Base-by-base conservation (phyloP, 306 rosid genomes). In the Crataegus laevigata region DNA sequence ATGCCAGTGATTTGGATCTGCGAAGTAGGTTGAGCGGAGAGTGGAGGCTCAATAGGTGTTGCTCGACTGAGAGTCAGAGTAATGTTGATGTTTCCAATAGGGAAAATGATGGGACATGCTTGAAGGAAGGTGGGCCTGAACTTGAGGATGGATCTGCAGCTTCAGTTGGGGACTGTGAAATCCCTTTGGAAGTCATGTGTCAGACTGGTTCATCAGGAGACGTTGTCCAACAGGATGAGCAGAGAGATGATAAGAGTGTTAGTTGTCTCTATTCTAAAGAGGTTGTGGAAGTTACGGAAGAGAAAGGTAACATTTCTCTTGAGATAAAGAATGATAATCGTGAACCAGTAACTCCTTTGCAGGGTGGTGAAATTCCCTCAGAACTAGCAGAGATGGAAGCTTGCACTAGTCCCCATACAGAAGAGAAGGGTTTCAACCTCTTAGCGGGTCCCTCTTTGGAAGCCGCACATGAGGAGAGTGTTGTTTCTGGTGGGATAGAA, bases 201-300 rank as follows among this genome's bases (percentile, higher is more conserved):
- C 58, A 74, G 19, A 51, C 38, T 75, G 77, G 57, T 51, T 83
- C 75, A 69, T 83, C 57, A 28, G 63, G 75, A 71, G 58, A 62
- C 40, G 82, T 71, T 79, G 73, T 24, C 68, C 88, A 80, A 32
- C 84, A 60, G 26, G 88, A 72, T 71, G 83, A 78, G 85, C 78
- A 65, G 79, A 81, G 71, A 79, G 81, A 54, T 75, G 89, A 42
- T 66, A 78, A 67, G 73, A 72, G 64, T 36, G 68, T 42, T 68
- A 10, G 72, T 22, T 66, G 76, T 64, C 69, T 82, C 8, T 52
- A 74, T 47, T 73, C 67, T 32, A 85, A 78, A 70, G 84, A 75
- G 66, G 36, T 68, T 66, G 47, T 4, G 19, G 83, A 38, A 38
- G 78, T 77, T 2, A 1, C 45, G 62, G 87, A 78, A 77, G 83